These are phyloP conservation scores for Rosa chinensis DNA, from an alignment of 306 rosid species.

Conservation along the genomic window DNA sequence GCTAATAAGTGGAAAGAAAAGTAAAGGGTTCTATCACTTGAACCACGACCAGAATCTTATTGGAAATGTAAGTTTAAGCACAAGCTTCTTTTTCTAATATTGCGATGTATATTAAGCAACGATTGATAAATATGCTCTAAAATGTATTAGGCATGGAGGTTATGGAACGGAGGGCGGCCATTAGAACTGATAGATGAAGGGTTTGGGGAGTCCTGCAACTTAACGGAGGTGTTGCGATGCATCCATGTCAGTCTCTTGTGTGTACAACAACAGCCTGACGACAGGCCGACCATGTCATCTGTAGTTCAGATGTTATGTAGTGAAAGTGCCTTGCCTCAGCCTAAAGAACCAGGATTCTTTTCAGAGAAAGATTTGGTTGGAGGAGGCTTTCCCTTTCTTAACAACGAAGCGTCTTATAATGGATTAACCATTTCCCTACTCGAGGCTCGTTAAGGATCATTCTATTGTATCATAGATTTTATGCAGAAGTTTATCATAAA, in stretches of 20 bases:
- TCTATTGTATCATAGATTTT: neutral
- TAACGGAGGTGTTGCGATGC: slow-evolving; percentile 38
- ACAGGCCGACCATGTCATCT: slow-evolving; percentile 35
- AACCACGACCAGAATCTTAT: slow-evolving; percentile 35
- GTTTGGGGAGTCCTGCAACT: slow-evolving; percentile 19
- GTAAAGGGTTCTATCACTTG: slow-evolving; percentile 32
- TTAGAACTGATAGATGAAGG: slow-evolving; percentile 40
- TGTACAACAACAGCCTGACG: slow-evolving; percentile 41
- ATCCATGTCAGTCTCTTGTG: slow-evolving; percentile 55
- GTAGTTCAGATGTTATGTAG: slow-evolving; percentile 46
- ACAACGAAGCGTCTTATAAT: slow-evolving; percentile 16
- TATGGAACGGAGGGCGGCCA: slow-evolving; percentile 44
- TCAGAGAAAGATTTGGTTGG: slow-evolving; percentile 4
- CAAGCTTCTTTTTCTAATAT: neutral
- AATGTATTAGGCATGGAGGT: slow-evolving; percentile 49
- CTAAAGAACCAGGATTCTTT: slow-evolving; percentile 52
- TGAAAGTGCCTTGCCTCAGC: slow-evolving; percentile 31
- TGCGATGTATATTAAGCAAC: neutral
- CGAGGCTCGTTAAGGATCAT: slow-evolving; percentile 31
- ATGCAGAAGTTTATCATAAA: neutral
- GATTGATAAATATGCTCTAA: neutral
- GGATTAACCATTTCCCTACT: slow-evolving; percentile 26
- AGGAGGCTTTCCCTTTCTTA: slow-evolving; percentile 4
- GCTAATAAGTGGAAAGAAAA: slow-evolving; percentile 56
- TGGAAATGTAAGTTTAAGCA: slow-evolving; percentile 45